These are phyloP conservation scores for Nannizzia gypsea DNA, from an alignment of 2,329 filamentous ascomycete species.

Conservation along the genomic window DNA sequence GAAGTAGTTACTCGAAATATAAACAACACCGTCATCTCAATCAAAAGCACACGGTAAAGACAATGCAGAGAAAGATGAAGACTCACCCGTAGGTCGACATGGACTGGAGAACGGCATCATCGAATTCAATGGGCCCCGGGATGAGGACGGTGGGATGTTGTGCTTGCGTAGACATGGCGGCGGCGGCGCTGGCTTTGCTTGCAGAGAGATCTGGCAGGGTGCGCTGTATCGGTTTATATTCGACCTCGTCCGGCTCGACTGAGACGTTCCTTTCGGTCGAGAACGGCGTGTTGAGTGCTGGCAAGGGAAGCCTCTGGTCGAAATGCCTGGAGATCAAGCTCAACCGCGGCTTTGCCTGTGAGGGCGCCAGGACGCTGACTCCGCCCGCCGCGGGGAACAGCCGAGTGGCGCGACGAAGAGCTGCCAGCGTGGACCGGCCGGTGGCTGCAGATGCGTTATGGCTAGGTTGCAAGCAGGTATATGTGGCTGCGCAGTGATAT, in stretches of 20 bases:
- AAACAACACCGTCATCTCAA: not conserved
- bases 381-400: constrained; percentile 25
- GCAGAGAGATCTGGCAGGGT: constrained; percentile 15
- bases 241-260: constrained; percentile 42
- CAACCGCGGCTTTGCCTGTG: constrained; percentile 39
- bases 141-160: constrained; percentile 71
- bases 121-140: constrained; percentile 94
- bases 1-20: too few relatives aligned
- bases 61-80: too few relatives aligned
- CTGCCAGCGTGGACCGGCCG: constrained; percentile 9
- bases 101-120: constrained; percentile 87
- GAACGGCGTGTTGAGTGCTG: constrained; percentile 52
- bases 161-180: constrained; percentile 47
- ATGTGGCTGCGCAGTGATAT: not conserved
- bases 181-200: constrained; percentile 10
- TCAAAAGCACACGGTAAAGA: not conserved
- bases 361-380: constrained; percentile 34
- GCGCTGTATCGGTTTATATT: constrained; percentile 36
- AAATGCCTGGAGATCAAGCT: constrained; percentile 52
- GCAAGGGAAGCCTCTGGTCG: constrained; percentile 41
- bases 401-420: constrained; percentile 13
- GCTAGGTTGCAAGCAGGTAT: not conserved
- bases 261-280: constrained; percentile 46
- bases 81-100: constrained; percentile 72
- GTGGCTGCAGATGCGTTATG: not conserved